phyloP scores from a whole-genome alignment of 805 yeast species.

The Barnettozyma wickerhamii region DNA sequence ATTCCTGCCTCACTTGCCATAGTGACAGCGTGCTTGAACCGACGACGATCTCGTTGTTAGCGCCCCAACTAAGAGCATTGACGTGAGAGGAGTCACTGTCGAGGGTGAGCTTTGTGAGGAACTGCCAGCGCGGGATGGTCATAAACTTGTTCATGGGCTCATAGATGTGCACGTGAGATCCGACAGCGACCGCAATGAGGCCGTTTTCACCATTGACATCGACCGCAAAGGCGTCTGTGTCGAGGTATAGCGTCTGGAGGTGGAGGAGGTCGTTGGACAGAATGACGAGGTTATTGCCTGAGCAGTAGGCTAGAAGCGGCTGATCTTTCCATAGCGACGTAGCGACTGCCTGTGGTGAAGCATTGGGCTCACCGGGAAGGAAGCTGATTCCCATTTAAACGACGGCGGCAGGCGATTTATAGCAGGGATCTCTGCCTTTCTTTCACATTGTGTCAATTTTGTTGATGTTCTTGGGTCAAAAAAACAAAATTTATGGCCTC shows the following conservation, averaged over 20 bases:
- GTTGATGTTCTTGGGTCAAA: background rate
- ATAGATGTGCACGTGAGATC: constrained; percentile 41
- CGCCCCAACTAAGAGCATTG: constrained; percentile 52
- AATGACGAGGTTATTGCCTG: constrained; percentile 82
- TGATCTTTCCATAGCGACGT: constrained; percentile 59
- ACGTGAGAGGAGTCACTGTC: constrained; percentile 31
- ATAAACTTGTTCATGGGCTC: constrained; percentile 50
- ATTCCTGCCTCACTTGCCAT: constrained; percentile 45
- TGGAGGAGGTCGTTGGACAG: constrained; percentile 46
- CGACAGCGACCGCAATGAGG: constrained; percentile 49
- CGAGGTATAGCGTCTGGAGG: constrained; percentile 74
- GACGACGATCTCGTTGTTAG: constrained; percentile 48
- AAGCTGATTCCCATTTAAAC: constrained; percentile 60
- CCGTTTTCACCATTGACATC: constrained; percentile 63
- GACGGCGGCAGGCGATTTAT: no score
- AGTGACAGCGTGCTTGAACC: constrained; percentile 56
- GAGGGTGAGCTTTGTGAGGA: constrained; percentile 25
- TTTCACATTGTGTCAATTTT: no score
- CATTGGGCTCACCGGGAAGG: constrained; percentile 83
- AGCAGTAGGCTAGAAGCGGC: constrained; percentile 55
- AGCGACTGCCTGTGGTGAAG: constrained; percentile 47
- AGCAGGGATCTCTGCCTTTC: no score
- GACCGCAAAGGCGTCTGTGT: constrained; percentile 60
- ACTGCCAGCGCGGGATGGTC: constrained; percentile 42
- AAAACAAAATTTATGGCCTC: background rate